Evolutionary conservation across 805 yeast species (phyloP).

Genomic region (Komagataella mondaviorum): DNA sequence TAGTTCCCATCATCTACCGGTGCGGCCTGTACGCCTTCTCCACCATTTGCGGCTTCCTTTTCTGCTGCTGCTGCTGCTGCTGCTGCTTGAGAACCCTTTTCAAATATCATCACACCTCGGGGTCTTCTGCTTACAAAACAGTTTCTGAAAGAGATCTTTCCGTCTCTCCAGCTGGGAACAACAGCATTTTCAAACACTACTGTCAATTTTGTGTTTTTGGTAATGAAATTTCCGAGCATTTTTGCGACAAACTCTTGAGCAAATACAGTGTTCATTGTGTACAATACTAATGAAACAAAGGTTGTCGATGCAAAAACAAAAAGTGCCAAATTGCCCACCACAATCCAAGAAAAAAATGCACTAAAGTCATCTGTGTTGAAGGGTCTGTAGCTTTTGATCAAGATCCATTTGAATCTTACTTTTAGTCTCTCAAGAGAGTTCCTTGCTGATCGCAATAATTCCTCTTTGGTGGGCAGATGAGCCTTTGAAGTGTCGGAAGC

Average conservation of each 20-base stretch:
- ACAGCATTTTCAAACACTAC: conserved; percentile 90
- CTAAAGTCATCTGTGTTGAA: conserved; percentile 86
- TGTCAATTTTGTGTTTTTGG: conserved; percentile 67
- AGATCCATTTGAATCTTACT: conserved; percentile 50
- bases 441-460: conserved; percentile 4
- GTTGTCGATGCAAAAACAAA: conserved; percentile 86
- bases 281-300: conserved; percentile 67
- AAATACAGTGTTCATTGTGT: conserved; percentile 69
- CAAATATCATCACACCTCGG: conserved; percentile 28
- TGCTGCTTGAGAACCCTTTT: conserved; percentile 60
- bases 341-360: conserved; percentile 84
- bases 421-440: conserved; percentile 5
- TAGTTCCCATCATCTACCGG: conserved; percentile 78
- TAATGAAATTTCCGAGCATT: conserved; percentile 67
- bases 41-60: conserved; percentile 6
- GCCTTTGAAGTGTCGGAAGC: neutral
- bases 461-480: conserved; percentile 5
- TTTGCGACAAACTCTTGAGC: conserved; percentile 84
- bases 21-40: conserved; percentile 11
- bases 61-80: conserved; percentile 44
- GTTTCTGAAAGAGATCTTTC: conserved; percentile 70
- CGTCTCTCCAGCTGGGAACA: conserved; percentile 87
- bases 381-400: conserved; percentile 64
- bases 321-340: conserved; percentile 75
- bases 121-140: conserved; percentile 85